These are phyloP conservation scores for Xanthoparmelia taractica DNA, from an alignment of 495 filamentous ascomycete genomes.

Conservation along the genomic window DNA sequence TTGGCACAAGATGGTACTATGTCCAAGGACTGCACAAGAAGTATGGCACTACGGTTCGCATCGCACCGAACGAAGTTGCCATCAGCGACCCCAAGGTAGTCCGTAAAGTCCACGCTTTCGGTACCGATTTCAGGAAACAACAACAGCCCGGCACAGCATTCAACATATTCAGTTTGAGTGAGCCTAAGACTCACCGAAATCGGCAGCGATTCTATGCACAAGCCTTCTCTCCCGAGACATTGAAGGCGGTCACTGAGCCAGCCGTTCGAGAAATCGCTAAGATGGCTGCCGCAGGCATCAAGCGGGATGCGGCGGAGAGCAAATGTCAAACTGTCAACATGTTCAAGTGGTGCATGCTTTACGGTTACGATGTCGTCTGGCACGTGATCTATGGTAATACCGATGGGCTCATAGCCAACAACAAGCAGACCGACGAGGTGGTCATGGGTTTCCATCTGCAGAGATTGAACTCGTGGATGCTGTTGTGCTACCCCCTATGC, in stretches of 20 bases:
- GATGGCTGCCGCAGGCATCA: constrained; percentile 6
- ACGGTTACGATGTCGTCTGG: constrained; percentile 11
- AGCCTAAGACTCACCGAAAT: constrained; percentile 13
- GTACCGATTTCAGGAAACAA: constrained; percentile 17
- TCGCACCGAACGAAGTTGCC: constrained; percentile 14
- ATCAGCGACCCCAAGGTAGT: constrained; percentile 19
- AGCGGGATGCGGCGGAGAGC: constrained; percentile 7
- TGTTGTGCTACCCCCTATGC: constrained; percentile 14
- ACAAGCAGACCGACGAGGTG: constrained; percentile 13
- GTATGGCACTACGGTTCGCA: constrained; percentile 15
- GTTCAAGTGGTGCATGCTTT: constrained; percentile 20
- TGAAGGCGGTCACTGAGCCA: constrained; percentile 13
- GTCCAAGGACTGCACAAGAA: constrained; percentile 18
- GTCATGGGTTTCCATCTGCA: constrained; percentile 14
- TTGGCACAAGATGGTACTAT: constrained; percentile 16
- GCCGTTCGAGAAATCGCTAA: constrained; percentile 2
- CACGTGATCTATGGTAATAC: constrained; percentile 15
- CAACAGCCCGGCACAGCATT: constrained; percentile 18
- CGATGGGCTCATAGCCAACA: constrained; percentile 14
- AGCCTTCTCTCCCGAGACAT: constrained; percentile 8
- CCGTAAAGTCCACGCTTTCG: constrained; percentile 14
- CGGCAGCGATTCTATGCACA: constrained; percentile 19
- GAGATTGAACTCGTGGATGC: constrained; percentile 11
- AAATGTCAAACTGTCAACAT: neutral
- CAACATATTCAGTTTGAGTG: constrained; percentile 18